phyloP scores from a whole-genome alignment of 176 grass and related monocot species.

The Carex cristatella region DNA sequence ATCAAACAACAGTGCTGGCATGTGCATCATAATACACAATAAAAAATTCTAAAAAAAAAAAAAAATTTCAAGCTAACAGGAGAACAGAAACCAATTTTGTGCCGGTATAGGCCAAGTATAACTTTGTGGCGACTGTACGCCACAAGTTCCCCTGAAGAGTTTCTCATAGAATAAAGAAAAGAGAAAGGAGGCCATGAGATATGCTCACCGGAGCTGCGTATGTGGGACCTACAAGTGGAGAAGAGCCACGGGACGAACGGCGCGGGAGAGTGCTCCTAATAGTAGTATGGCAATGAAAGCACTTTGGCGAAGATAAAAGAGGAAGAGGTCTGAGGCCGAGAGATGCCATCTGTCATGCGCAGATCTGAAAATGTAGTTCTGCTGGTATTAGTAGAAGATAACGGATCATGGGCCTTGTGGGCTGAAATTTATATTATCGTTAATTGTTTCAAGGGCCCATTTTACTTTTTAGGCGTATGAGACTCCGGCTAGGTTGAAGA shows the following conservation, averaged over 20 bases:
- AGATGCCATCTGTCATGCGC: background rate
- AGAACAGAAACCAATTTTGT: background rate
- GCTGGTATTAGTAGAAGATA: background rate
- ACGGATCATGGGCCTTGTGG: background rate
- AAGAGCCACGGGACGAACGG: background rate
- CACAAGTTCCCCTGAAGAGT: background rate
- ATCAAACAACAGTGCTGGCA: background rate
- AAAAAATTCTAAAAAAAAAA: background rate
- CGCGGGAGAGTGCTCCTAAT: background rate
- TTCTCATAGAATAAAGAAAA: background rate
- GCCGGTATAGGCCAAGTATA: background rate
- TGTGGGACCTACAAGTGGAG: background rate
- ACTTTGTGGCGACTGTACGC: background rate
- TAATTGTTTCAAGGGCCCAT: background rate
- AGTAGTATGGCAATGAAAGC: background rate
- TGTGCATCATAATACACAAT: background rate
- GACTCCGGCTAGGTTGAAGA: too few relatives aligned
- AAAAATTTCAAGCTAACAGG: background rate
- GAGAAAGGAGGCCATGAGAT: background rate
- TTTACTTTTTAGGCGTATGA: background rate
- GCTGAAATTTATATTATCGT: background rate
- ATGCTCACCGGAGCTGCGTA: conserved; percentile 4
- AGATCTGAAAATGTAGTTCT: background rate
- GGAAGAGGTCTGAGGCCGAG: background rate
- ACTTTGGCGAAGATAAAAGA: conserved; percentile 11